Evolutionary conservation across 2,329 filamentous ascomycete genomes (phyloP).

Genomic region (Cladophialophora psammophila): DNA sequence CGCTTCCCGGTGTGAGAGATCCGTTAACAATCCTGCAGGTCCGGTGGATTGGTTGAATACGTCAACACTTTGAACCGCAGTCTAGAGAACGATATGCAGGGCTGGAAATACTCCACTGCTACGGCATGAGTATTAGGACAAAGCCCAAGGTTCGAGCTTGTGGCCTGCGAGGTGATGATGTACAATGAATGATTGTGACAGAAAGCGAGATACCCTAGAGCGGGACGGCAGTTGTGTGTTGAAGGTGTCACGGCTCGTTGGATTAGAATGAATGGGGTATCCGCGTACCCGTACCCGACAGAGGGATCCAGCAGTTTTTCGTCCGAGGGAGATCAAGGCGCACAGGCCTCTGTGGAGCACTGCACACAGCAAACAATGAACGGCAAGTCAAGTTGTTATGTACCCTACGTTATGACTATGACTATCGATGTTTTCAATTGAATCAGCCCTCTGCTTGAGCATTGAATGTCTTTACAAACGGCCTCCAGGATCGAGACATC

Average conservation of each 20-base stretch:
- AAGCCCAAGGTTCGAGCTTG: not conserved
- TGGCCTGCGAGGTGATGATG: not conserved
- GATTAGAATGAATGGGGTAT: not conserved
- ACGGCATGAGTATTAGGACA: not conserved
- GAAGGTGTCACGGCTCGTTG: slow-evolving; percentile 3
- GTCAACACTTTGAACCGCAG: slow-evolving; percentile 31
- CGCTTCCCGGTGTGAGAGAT: not conserved
- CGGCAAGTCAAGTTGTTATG: not conserved
- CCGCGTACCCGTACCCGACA: not conserved
- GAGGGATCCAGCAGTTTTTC: not conserved
- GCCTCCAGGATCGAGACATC: too few species aligned
- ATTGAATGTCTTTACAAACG: too few species aligned
- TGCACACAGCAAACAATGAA: not conserved
- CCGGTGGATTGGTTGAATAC: slow-evolving; percentile 38
- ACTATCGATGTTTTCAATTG: too few species aligned
- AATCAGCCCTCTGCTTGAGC: too few species aligned
- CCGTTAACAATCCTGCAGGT: slow-evolving; percentile 27
- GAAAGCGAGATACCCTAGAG: not conserved
- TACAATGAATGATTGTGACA: not conserved
- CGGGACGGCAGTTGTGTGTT: not conserved
- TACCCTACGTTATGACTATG: not conserved
- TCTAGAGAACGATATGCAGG: slow-evolving; percentile 35
- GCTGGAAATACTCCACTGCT: slow-evolving; percentile 32
- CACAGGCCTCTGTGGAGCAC: not conserved
- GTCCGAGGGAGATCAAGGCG: not conserved